Percentiles rank a stretch among this genome's conserved stretches.
Evolutionary conservation across 176 grass and related monocot species (phyloP).

Genomic region (Lolium perenne): DNA sequence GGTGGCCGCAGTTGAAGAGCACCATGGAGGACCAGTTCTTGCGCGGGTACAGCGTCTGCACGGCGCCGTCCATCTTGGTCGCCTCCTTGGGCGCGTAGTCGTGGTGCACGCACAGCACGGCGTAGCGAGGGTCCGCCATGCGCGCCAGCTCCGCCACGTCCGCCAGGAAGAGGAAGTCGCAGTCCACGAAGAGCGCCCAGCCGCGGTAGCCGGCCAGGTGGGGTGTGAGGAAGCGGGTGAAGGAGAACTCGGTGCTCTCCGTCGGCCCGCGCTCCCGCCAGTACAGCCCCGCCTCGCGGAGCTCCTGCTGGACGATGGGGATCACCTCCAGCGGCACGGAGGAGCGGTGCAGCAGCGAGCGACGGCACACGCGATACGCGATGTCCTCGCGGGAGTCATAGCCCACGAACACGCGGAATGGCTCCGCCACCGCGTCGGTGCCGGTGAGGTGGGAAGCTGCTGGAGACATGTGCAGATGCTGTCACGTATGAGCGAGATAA

Average conservation of each 20-base stretch:
- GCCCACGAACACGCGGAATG: constrained; percentile 73
- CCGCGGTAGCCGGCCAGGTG: constrained; percentile 59
- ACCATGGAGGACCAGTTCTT: constrained; percentile 99
- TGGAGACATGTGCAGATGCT: background rate
- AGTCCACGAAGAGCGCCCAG: constrained; percentile 85
- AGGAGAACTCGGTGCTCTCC: constrained; percentile 95
- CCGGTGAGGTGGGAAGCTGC: background rate
- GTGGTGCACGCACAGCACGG: constrained; percentile 82
- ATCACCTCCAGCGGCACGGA: constrained; percentile 60
- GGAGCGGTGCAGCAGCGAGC: constrained; percentile 61
- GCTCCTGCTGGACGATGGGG: constrained; percentile 69
- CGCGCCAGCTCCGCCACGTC: constrained; percentile 56
- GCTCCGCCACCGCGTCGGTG: constrained; percentile 13
- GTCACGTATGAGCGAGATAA: background rate
- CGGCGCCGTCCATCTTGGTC: constrained; percentile 92
- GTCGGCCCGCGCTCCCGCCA: constrained; percentile 69
- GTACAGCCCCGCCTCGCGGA: constrained; percentile 63
- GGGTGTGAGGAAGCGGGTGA: constrained; percentile 86
- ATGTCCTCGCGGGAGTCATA: constrained; percentile 81
- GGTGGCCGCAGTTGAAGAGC: constrained; percentile 87
- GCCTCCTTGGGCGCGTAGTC: constrained; percentile 75
- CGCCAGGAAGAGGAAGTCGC: constrained; percentile 77
- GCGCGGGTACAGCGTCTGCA: constrained; percentile 83
- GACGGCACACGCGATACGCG: constrained; percentile 76
- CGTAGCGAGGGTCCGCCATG: constrained; percentile 37